Evolutionary conservation across 768 basidiomycete genomes (phyloP), one percentile per base, ranked within the genome.

Genomic region (Amanita jacksonii): DNA sequence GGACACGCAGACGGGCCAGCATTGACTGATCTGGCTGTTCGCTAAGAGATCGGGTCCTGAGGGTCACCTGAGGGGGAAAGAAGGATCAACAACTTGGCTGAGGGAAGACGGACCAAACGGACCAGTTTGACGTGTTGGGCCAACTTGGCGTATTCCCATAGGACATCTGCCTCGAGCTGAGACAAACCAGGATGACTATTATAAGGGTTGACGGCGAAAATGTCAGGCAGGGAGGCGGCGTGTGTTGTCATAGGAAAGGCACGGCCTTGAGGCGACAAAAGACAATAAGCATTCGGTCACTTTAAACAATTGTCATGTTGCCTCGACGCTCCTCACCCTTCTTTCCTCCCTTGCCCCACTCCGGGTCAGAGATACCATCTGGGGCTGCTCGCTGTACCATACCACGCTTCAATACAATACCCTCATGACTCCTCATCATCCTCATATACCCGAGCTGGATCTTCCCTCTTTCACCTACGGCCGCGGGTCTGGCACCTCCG

Each of bases 141-240:
- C 13, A 94, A 70, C 54, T 89, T 89, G 23, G 88, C 86, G 58
- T 94, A 94, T 59, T 96, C 91, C 86, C 88, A 91, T 28, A 96
- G 75, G 0, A 91, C 79, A 28, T 87, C 77, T 5, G 84, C 76
- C 60, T 96, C 86, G 4, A 81, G 62, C 2, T 70, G 54, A 1
- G 82, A 74, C 18, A 93, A 65, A 49, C 70, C 72, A 0, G 81
- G 73, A 55, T 92, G 79, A 1, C 70, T 72, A 42, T 78, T 75
- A 54, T 90, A 90, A 6, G 87, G 87, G 53, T 89, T 90, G 33
- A 60, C 53, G 4, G 67, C 59, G 55, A 78, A 73, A 38, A 81
- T 66, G 41, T 73, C 68, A 54, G 56, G 52, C 16, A 52, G 33
- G 5, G 22, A n/a, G 8, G 34, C 18, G 9, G 24, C 4, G 19